These are phyloP conservation scores for Candida pini DNA, from an alignment of 805 yeast species.

Conservation along the genomic window DNA sequence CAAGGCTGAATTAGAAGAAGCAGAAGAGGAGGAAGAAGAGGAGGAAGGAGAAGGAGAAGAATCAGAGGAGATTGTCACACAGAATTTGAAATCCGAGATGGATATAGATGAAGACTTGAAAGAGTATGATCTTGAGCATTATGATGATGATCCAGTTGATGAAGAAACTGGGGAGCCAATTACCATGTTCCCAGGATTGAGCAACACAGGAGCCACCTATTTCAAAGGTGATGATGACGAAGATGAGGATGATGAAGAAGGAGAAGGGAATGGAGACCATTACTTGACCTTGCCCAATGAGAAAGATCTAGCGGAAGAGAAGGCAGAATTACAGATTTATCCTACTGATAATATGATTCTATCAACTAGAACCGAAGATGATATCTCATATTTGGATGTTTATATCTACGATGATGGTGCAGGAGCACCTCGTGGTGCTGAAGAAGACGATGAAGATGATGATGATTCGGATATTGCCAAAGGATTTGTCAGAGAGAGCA, in stretches of 20 bases:
- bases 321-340: constrained; percentile 75
- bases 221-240: constrained; percentile 39
- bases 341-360: constrained; percentile 87
- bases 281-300: constrained; percentile 59
- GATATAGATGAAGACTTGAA: constrained; percentile 80
- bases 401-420: constrained; percentile 94
- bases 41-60: constrained; percentile 9
- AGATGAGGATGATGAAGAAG: constrained; percentile 17
- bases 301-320: constrained; percentile 67
- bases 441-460: constrained; percentile 61
- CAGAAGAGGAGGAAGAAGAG: constrained; percentile 29
- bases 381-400: constrained; percentile 84
- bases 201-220: constrained; percentile 52
- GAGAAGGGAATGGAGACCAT: constrained; percentile 47
- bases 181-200: constrained; percentile 67
- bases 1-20: constrained; percentile 52
- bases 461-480: constrained; percentile 68
- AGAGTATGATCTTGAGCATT: constrained; percentile 81
- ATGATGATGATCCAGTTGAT: constrained; percentile 61
- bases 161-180: constrained; percentile 51
- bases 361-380: constrained; percentile 95
- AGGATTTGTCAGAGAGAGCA: constrained; percentile 66
- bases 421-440: constrained; percentile 65
- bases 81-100: constrained; percentile 41
- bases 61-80: constrained; percentile 5